phyloP scores from a whole-genome alignment of 768 basidiomycete species.

The Trametes meyenii region DNA sequence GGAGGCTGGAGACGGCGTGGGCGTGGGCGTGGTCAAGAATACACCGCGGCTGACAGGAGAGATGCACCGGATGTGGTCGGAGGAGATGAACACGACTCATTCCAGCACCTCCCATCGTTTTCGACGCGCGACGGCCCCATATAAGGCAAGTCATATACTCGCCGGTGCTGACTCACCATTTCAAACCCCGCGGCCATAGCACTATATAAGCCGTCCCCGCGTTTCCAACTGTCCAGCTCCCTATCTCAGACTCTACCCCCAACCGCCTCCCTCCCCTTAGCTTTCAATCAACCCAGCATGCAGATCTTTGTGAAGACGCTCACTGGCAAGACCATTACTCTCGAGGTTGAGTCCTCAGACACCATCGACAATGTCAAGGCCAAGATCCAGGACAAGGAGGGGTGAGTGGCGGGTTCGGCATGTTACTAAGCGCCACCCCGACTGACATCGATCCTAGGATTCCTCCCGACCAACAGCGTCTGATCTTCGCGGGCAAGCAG shows the following conservation, averaged over 20 bases:
- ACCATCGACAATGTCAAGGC: slow-evolving; percentile 75
- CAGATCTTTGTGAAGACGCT: slow-evolving; percentile 60
- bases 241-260: not conserved
- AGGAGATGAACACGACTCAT: slow-evolving; percentile 1
- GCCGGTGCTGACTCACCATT: slow-evolving; percentile 23
- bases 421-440: not conserved
- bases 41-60: not conserved
- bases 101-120: slow-evolving; percentile 19
- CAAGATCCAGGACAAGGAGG: slow-evolving; percentile 91
- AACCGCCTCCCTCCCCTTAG: not conserved
- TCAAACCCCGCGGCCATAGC: slow-evolving; percentile 20
- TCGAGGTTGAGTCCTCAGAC: slow-evolving; percentile 72
- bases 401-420: slow-evolving; percentile 42
- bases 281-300: slow-evolving; percentile 35
- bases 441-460: slow-evolving; percentile 45
- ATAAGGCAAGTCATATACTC: slow-evolving; percentile 11
- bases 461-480: slow-evolving; percentile 76
- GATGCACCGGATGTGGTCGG: slow-evolving; percentile 10
- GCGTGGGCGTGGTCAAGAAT: not conserved
- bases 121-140: slow-evolving; percentile 9
- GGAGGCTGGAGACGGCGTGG: not conserved
- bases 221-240: slow-evolving; percentile 8
- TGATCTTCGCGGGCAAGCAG: slow-evolving; percentile 85
- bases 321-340: slow-evolving; percentile 79
- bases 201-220: slow-evolving; percentile 23